Evolutionary conservation across 176 grass and related monocot genomes (phyloP).

Genomic region (Lolium perenne): DNA sequence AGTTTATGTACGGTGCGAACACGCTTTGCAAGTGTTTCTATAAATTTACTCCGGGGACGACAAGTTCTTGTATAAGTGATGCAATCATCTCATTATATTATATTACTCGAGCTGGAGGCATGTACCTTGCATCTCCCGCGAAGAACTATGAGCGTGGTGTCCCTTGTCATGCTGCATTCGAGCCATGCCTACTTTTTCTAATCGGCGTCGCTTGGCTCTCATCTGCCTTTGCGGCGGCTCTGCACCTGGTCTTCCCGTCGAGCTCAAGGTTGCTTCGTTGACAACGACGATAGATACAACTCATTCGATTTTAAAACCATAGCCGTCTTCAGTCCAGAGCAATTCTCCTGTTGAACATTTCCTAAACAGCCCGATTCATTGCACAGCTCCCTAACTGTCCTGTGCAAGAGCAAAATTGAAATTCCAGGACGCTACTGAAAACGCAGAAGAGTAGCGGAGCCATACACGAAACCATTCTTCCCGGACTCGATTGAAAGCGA

Average conservation of each 20-base stretch:
- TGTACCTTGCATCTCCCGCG: no score
- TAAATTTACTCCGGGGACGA: no score
- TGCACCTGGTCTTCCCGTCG: background rate
- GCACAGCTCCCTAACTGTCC: background rate
- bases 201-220: background rate
- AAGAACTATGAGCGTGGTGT: background rate
- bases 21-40: no score
- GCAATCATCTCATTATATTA: no score
- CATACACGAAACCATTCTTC: background rate
- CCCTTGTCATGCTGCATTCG: background rate
- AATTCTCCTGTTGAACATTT: background rate
- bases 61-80: no score
- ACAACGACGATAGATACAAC: background rate
- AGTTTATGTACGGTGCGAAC: no score
- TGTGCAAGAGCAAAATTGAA: background rate
- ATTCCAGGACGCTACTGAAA: no score
- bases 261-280: background rate
- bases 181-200: background rate
- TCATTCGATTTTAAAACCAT: background rate
- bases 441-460: background rate
- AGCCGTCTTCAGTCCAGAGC: background rate
- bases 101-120: no score
- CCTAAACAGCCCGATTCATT: background rate
- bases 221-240: background rate
- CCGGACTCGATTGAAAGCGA: background rate